Conservation (phyloP, 371 early-diverging fungal genomes). For the Saksenaea vasiformis region DNA sequence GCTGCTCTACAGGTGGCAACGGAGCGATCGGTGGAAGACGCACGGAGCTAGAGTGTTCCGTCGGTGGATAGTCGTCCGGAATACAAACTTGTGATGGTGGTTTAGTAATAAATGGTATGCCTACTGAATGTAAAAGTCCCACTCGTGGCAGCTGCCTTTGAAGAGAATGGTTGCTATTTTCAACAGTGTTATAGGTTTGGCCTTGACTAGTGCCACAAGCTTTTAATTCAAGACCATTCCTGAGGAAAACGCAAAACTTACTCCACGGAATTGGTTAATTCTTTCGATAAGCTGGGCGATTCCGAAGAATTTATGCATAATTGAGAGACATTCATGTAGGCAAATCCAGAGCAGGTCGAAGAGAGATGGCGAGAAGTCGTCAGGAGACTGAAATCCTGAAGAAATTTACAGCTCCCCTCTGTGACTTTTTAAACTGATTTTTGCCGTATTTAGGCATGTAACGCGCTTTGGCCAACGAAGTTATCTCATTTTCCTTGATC, state of each 20-base stretch:
- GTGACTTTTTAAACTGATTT: background rate
- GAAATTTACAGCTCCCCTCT: background rate
- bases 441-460: background rate
- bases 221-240: background rate
- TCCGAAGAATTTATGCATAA: slow-evolving; percentile 16
- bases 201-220: background rate
- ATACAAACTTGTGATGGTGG: background rate
- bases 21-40: slow-evolving; percentile 1
- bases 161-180: background rate
- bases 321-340: slow-evolving; percentile 23
- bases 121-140: slow-evolving; percentile 5
- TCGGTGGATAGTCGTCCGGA: background rate
- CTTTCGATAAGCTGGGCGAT: background rate
- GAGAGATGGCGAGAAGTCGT: background rate
- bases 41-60: background rate
- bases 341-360: background rate
- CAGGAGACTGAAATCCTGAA: background rate
- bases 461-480: background rate
- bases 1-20: background rate
- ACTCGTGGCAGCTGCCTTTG: background rate
- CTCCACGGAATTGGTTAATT: background rate
- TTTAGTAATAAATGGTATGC: background rate
- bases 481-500: too few species aligned
- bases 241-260: background rate
- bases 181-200: background rate